Evolutionary conservation across 495 filamentous ascomycete species (phyloP).

Genomic region (Haplographium delicatum): DNA sequence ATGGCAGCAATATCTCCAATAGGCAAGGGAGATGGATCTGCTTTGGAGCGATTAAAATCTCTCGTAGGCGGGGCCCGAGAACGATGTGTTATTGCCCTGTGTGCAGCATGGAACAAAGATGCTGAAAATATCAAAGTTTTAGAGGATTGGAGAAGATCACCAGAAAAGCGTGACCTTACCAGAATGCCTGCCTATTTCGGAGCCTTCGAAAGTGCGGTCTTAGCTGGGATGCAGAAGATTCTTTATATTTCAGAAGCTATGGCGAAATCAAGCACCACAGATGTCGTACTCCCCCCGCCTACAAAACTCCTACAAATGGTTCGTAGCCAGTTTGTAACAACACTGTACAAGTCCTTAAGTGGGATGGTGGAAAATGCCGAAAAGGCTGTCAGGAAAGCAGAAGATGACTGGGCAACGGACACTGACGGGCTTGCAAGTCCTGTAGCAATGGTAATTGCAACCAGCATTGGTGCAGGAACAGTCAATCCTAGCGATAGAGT

Average conservation of each 20-base stretch:
- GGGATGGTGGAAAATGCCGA: slow-evolving; percentile 97
- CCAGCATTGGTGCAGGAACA: slow-evolving; percentile 36
- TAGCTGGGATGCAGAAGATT: slow-evolving; percentile 85
- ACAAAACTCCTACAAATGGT: slow-evolving; percentile 82
- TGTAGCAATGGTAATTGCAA: slow-evolving; percentile 24
- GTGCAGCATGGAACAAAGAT: slow-evolving; percentile 81
- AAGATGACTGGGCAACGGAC: slow-evolving; percentile 47
- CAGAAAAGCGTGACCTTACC: slow-evolving; percentile 76
- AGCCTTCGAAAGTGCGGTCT: slow-evolving; percentile 69
- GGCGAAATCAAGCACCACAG: slow-evolving; percentile 56
- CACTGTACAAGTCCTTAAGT: slow-evolving; percentile 84
- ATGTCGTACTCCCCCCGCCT: slow-evolving; percentile 77
- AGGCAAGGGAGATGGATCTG: slow-evolving; percentile 46
- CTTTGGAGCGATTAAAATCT: slow-evolving; percentile 59
- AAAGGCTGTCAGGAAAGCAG: slow-evolving; percentile 45
- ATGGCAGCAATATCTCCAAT: slow-evolving; percentile 70
- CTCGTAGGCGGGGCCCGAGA: slow-evolving; percentile 79
- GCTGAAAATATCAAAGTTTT: slow-evolving; percentile 82
- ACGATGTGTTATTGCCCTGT: slow-evolving; percentile 71
- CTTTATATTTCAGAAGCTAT: slow-evolving; percentile 84
- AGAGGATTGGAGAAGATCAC: slow-evolving; percentile 83
- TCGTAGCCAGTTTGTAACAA: slow-evolving; percentile 79
- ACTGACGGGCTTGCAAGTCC: slow-evolving; percentile 30
- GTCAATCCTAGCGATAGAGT: slow-evolving; percentile 67
- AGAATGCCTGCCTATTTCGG: slow-evolving; percentile 82